These are phyloP conservation scores for Otatea glauca DNA, from an alignment of 176 grass and related monocot genomes.

Conservation along the genomic window DNA sequence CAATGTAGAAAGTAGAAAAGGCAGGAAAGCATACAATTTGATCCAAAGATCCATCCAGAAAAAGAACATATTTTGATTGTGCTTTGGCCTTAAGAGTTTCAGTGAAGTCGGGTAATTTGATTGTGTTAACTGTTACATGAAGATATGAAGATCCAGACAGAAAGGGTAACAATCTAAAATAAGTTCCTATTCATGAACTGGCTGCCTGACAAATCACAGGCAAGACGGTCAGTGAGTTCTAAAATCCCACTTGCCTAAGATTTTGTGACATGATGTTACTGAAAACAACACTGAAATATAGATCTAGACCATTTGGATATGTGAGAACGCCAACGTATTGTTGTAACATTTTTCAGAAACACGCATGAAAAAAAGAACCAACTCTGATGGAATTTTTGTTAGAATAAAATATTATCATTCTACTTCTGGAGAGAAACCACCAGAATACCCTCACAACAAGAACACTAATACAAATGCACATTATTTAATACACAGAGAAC, in stretches of 20 bases:
- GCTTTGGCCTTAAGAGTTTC: neutral
- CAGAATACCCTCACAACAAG: neutral
- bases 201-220: neutral
- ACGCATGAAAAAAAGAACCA: neutral
- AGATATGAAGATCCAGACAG: neutral
- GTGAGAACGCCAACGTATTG: neutral
- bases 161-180: neutral
- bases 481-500: neutral
- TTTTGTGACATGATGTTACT: neutral
- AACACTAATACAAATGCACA: neutral
- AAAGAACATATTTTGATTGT: neutral
- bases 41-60: neutral
- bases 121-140: neutral
- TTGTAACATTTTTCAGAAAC: neutral
- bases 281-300: slow-evolving; percentile 4
- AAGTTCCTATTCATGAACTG: neutral
- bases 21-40: neutral
- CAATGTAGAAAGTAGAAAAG: neutral
- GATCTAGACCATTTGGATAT: neutral
- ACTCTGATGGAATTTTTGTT: neutral
- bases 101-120: neutral
- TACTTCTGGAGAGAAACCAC: neutral
- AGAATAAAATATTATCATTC: neutral
- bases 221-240: neutral
- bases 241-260: neutral